These are phyloP conservation scores for Sodiomyces alkalinus DNA, from an alignment of 2,329 filamentous ascomycete genomes.

Conservation along the genomic window DNA sequence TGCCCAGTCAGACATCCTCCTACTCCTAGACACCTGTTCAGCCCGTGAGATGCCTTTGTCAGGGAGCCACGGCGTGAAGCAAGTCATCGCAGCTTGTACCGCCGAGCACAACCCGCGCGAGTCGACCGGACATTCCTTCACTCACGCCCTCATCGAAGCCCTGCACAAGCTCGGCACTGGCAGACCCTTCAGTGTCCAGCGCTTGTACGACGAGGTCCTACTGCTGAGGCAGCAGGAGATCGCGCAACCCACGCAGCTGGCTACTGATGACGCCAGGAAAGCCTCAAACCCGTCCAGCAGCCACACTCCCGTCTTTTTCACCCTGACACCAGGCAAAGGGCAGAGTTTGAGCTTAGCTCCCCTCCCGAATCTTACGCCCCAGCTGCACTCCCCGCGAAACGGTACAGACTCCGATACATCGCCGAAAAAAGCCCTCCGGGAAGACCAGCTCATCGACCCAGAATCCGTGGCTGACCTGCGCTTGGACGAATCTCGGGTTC, in stretches of 20 bases:
- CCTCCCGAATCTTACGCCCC: conserved; percentile 18
- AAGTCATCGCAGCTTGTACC: conserved; percentile 45
- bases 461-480: conserved; percentile 36
- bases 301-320: conserved; percentile 36
- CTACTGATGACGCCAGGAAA: conserved; percentile 34
- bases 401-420: conserved; percentile 3
- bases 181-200: conserved; percentile 40
- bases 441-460: conserved; percentile 29
- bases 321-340: conserved; percentile 36
- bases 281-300: conserved; percentile 17
- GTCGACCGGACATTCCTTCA: conserved; percentile 38
- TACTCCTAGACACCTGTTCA: conserved; percentile 47
- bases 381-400: conserved; percentile 15
- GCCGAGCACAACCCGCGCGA: conserved; percentile 33
- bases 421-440: conserved; percentile 12
- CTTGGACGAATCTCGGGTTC: conserved; percentile 46
- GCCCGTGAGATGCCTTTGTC: conserved; percentile 32
- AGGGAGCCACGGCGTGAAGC: conserved; percentile 41
- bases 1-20: conserved; percentile 44
- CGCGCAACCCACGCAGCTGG: conserved; percentile 22
- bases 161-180: conserved; percentile 34
- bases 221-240: conserved; percentile 28
- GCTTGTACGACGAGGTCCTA: conserved; percentile 40
- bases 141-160: conserved; percentile 38
- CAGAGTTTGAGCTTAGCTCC: conserved; percentile 38